Conservation (phyloP, 2,329 filamentous ascomycete genomes). For the Arthrocladium fulminans region DNA sequence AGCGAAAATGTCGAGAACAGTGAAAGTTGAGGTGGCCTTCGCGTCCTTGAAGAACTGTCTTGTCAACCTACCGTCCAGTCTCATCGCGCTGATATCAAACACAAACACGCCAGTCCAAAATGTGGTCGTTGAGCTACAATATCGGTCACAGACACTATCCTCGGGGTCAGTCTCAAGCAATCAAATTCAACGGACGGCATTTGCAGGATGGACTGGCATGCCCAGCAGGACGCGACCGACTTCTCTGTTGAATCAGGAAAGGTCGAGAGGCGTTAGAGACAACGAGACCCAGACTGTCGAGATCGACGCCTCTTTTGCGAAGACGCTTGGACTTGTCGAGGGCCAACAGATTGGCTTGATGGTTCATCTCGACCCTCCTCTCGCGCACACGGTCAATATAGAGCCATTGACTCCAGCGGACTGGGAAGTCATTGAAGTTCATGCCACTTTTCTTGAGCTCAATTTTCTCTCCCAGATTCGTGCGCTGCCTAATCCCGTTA, state of each 20-base stretch:
- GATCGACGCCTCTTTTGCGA: slow-evolving; percentile 75
- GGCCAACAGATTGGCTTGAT: slow-evolving; percentile 64
- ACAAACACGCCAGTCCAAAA: slow-evolving; percentile 87
- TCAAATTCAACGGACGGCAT: slow-evolving; percentile 60
- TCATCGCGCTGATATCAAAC: slow-evolving; percentile 78
- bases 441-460: slow-evolving; percentile 88
- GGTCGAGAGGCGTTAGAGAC: slow-evolving; percentile 58
- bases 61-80: slow-evolving; percentile 77
- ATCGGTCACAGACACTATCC: slow-evolving; percentile 51
- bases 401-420: slow-evolving; percentile 91
- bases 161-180: slow-evolving; percentile 37
- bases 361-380: slow-evolving; percentile 80
- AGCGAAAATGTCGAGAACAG: slow-evolving; percentile 35
- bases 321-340: slow-evolving; percentile 65
- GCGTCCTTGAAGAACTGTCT: slow-evolving; percentile 88
- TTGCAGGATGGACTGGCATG: slow-evolving; percentile 95
- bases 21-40: slow-evolving; percentile 73
- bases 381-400: slow-evolving; percentile 91
- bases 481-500: slow-evolving; percentile 78
- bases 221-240: slow-evolving; percentile 76
- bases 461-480: slow-evolving; percentile 90
- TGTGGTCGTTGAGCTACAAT: slow-evolving; percentile 87
- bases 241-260: slow-evolving; percentile 51
- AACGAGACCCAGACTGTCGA: slow-evolving; percentile 73
- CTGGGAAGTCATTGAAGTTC: slow-evolving; percentile 96